These are phyloP conservation scores for Arthroderma sp. DNA, from an alignment of 2,329 filamentous ascomycete genomes.

Conservation along the genomic window DNA sequence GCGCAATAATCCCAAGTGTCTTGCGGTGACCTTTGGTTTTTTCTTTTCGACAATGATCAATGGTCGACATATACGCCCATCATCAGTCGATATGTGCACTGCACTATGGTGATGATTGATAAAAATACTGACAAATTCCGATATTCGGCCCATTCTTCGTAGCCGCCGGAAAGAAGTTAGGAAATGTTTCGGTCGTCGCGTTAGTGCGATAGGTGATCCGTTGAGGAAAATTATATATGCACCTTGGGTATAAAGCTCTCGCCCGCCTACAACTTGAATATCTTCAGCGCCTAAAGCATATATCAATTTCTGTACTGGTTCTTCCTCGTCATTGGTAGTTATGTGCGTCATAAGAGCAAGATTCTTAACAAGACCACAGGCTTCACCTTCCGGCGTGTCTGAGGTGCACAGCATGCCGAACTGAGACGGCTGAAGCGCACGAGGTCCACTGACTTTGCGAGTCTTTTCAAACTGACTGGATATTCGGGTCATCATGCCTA, in stretches of 20 bases:
- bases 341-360: slow-evolving; percentile 98
- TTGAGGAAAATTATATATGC: slow-evolving; percentile 90
- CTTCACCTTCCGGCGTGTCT: slow-evolving; percentile 96
- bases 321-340: slow-evolving; percentile 90
- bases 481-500: slow-evolving; percentile 99
- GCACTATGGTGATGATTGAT: slow-evolving; percentile 87
- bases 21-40: slow-evolving; percentile 62
- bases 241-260: slow-evolving; percentile 72
- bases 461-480: slow-evolving; percentile 99
- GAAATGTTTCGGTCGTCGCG: slow-evolving; percentile 74
- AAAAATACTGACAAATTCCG: slow-evolving; percentile 91
- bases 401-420: slow-evolving; percentile 97
- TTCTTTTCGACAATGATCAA: slow-evolving; percentile 90
- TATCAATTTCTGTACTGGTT: slow-evolving; percentile 72
- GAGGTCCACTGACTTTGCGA: slow-evolving; percentile 85
- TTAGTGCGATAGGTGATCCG: slow-evolving; percentile 82
- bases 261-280: slow-evolving; percentile 65
- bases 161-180: slow-evolving; percentile 72
- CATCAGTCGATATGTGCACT: slow-evolving; percentile 91
- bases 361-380: slow-evolving; percentile 96
- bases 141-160: slow-evolving; percentile 79
- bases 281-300: slow-evolving; percentile 76
- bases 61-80: slow-evolving; percentile 89
- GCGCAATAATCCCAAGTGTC: slow-evolving; percentile 69
- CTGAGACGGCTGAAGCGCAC: slow-evolving; percentile 90